Conservation (phyloP, 306 rosid species). For the Begonia fuchsioides region DNA sequence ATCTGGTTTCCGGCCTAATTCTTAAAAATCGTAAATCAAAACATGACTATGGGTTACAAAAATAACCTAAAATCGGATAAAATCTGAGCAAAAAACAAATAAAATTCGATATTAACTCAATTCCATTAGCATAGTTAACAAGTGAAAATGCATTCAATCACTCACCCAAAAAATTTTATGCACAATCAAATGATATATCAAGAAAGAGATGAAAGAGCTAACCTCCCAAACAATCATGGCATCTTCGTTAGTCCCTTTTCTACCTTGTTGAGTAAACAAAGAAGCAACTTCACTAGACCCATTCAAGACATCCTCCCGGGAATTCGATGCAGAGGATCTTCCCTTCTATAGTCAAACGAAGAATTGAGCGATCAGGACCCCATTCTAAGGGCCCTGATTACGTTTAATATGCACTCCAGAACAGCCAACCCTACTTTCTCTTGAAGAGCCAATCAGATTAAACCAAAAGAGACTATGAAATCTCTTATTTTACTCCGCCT, state of each 20-base stretch:
- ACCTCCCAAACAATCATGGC: conserved; percentile 99
- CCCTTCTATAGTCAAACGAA: conserved; percentile 59
- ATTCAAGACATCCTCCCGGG: conserved; percentile 66
- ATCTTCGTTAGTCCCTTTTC: conserved; percentile 93
- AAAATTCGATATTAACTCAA: no score
- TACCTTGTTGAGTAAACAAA: conserved; percentile 88
- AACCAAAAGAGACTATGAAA: no score
- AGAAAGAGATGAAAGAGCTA: conserved; percentile 8
- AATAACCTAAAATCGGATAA: no score
- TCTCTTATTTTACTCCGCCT: background rate
- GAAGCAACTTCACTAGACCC: conserved; percentile 67
- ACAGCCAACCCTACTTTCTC: conserved; percentile 40
- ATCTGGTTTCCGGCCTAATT: no score
- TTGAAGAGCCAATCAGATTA: conserved; percentile 60
- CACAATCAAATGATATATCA: no score
- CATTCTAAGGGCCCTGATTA: conserved; percentile 94
- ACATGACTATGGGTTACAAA: no score
- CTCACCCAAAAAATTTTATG: no score
- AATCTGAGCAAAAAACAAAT: no score
- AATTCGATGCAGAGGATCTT: conserved; percentile 52
- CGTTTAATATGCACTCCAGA: conserved; percentile 79
- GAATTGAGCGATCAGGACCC: conserved; percentile 90
- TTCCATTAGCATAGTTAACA: no score
- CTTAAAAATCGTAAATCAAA: no score
- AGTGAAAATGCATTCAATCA: no score